Base-by-base conservation (phyloP, 768 basidiomycete genomes). In the Suillus weaverae region DNA sequence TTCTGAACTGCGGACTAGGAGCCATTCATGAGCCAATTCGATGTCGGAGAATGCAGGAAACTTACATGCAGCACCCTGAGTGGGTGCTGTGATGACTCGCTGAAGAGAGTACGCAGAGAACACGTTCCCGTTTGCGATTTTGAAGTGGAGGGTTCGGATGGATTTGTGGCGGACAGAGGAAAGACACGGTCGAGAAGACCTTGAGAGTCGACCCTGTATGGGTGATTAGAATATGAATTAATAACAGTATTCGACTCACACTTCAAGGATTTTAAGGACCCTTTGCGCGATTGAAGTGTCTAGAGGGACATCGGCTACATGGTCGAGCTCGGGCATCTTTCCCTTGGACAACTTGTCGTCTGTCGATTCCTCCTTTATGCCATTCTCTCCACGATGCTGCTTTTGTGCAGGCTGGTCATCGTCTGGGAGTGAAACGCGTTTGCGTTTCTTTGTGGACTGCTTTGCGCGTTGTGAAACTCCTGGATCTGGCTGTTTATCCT, bases 111-210 rank as follows among this genome's bases (percentile, higher is more conserved):
- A 30, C 89, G 86, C 50, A 92, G 78, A 5, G 87, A 87, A 67
- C 79, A 78, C 0, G 78, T 69, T 62, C 68, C 69, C 3, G 76
- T 67, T 53, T 74, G 70, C 10, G 75, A 69, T 38, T 75, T 74
- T 53, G 79, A 80, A 11, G 82, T 79, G 20, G 80, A 76, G 1
- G 84, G 78, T n/a, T 78, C 73, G 44, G 78, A 73, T 50, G 78
- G 76, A 67, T 79, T 74, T 8, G 69, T 67, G 61, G 79, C 72
- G 26, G 80, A 79, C 30, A 87, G 78, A 43, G 88, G 85, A 72
- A 90, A 89, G 67, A 91, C 89, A 69, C 92, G 89, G 81, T 94
- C 91, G 11, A 94, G 86, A 5, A 94, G 80, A 55, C 88, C 90
- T 68, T 91, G 91, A 0, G 82, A 82, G 74, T 94, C 92, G 66